These are phyloP conservation scores for Bocquillonia castaneifolia DNA, from an alignment of 441 rosid genomes.

Conservation along the genomic window DNA sequence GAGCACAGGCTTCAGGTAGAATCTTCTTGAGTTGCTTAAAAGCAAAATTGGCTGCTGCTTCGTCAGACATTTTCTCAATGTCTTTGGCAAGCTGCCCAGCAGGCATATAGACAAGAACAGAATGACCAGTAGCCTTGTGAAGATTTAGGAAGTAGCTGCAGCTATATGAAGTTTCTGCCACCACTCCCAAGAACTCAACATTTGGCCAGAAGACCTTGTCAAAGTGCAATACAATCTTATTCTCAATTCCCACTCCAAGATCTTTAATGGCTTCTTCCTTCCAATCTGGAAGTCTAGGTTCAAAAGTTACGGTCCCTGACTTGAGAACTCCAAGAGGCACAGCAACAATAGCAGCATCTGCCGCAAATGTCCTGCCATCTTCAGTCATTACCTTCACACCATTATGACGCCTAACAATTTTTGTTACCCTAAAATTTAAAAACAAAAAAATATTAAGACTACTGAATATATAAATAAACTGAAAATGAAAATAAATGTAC, in stretches of 20 bases:
- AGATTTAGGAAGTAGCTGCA: slow-evolving; percentile 96
- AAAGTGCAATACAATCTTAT: slow-evolving; percentile 76
- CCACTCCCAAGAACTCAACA: slow-evolving; percentile 94
- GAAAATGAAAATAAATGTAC: not conserved
- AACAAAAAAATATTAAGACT: not conserved
- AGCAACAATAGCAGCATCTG: slow-evolving; percentile 78
- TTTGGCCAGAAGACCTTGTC: slow-evolving; percentile 94
- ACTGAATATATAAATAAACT: not conserved
- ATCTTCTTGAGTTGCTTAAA: slow-evolving; percentile 75
- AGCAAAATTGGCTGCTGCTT: slow-evolving; percentile 83
- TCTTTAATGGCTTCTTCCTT: slow-evolving; percentile 81
- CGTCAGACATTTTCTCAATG: slow-evolving; percentile 91
- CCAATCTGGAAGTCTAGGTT: slow-evolving; percentile 92
- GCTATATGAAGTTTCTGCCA: slow-evolving; percentile 77
- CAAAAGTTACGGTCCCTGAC: slow-evolving; percentile 54
- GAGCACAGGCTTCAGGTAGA: slow-evolving; percentile 79
- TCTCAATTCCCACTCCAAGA: slow-evolving; percentile 91
- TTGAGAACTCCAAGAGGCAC: slow-evolving; percentile 91
- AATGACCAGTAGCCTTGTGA: slow-evolving; percentile 86
- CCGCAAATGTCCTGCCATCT: slow-evolving; percentile 57
- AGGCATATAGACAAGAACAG: slow-evolving; percentile 92
- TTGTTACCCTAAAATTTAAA: slow-evolving; percentile 55
- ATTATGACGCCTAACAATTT: slow-evolving; percentile 51
- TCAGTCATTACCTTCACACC: slow-evolving; percentile 86
- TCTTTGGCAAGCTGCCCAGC: slow-evolving; percentile 96